Conservation (phyloP, 2,329 filamentous ascomycete species). For the Aspergillus vadensis region DNA sequence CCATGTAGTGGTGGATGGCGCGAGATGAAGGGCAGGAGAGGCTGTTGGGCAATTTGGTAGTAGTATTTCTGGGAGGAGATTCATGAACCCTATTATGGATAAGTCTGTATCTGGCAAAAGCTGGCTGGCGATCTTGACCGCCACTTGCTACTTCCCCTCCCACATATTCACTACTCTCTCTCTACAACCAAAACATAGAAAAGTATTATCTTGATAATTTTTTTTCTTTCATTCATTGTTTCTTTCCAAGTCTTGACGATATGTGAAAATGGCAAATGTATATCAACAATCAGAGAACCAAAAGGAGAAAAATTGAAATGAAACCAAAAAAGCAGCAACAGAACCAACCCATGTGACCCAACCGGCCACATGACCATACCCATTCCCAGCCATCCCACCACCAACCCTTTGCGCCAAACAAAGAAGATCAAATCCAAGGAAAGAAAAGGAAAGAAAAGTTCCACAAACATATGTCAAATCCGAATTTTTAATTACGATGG, state of each 20-base stretch:
- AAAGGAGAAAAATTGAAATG: constrained; percentile 3
- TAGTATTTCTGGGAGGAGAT: background rate
- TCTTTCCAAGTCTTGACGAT: background rate
- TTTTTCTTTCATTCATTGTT: background rate
- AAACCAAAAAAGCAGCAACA: constrained; percentile 4
- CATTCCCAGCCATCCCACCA: constrained; percentile 1
- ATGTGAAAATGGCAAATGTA: background rate
- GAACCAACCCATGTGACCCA: background rate
- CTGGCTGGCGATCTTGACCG: background rate
- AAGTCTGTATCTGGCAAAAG: background rate
- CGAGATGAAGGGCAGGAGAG: background rate
- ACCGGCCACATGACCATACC: background rate
- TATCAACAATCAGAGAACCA: background rate
- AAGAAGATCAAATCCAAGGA: background rate
- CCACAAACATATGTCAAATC: constrained; percentile 20
- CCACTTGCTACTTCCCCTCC: constrained; percentile 1
- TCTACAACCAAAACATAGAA: background rate
- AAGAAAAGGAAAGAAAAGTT: constrained; percentile 14
- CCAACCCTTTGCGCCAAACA: constrained; percentile 5
- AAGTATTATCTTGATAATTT: background rate
- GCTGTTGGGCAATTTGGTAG: background rate
- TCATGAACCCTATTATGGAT: background rate
- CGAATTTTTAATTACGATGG: background rate
- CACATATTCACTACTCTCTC: background rate
- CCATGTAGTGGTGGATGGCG: background rate